These are phyloP conservation scores for Exophiala sideris DNA, from an alignment of 2,329 filamentous ascomycete species.

Conservation along the genomic window DNA sequence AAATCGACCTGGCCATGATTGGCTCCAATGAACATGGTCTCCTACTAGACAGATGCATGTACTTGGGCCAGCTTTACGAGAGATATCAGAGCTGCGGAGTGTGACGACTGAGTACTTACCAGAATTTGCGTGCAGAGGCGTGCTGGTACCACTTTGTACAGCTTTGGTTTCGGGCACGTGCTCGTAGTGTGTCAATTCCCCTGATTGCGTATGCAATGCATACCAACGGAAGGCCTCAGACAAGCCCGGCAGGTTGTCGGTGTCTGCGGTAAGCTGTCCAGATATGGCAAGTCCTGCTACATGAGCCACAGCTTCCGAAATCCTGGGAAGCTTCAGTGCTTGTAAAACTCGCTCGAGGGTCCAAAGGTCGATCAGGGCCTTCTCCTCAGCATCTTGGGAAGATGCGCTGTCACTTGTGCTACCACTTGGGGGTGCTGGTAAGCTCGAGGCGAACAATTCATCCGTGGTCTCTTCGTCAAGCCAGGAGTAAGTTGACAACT, in stretches of 20 bases:
- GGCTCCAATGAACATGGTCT: neutral
- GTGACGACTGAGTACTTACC: slow-evolving; percentile 13
- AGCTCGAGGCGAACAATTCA: slow-evolving; percentile 64
- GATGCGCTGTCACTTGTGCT: slow-evolving; percentile 28
- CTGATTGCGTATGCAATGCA: slow-evolving; percentile 67
- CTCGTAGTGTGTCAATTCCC: slow-evolving; percentile 71
- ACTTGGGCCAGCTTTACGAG: too few relatives aligned
- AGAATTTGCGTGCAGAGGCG: slow-evolving; percentile 9
- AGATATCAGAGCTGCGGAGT: too few relatives aligned
- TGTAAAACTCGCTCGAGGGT: slow-evolving; percentile 71
- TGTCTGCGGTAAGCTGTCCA: slow-evolving; percentile 50
- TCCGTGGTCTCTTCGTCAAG: slow-evolving; percentile 74
- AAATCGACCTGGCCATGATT: too few relatives aligned
- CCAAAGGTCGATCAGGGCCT: slow-evolving; percentile 77
- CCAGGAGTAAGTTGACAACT: slow-evolving; percentile 72
- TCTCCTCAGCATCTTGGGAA: slow-evolving; percentile 11
- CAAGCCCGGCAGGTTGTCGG: slow-evolving; percentile 75
- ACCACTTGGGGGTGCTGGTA: slow-evolving; percentile 60
- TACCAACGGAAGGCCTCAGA: slow-evolving; percentile 89
- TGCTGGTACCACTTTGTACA: slow-evolving; percentile 12
- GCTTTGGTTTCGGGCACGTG: slow-evolving; percentile 29
- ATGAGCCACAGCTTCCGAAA: slow-evolving; percentile 63
- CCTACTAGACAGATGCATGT: neutral
- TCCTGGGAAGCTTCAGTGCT: slow-evolving; percentile 65
- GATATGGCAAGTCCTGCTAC: slow-evolving; percentile 66